Evolutionary conservation across 1,139 yeast genomes (phyloP), one percentile per base, ranked within the genome.

Genomic region (Wickerhamiella pararugosa): DNA sequence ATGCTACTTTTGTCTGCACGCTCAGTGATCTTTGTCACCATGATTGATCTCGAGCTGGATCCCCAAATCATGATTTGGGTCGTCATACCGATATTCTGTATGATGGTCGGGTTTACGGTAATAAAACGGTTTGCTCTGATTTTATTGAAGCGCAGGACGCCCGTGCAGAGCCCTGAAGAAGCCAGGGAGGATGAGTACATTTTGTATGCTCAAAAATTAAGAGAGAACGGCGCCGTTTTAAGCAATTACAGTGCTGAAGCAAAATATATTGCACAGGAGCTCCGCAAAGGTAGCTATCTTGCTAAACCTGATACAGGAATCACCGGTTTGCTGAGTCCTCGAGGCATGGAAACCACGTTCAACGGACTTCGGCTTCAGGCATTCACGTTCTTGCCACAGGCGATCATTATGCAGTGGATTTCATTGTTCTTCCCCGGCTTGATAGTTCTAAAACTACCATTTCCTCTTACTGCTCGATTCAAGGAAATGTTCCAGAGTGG

Each of bases 401-500:
- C 40, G 7, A 15, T 41, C 5, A 36, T 41, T n/a, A 34, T 41
- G 37, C 29, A 29, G 15, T 41, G 43, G 43, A 29, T 37, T 9
- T 25, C 36, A 2, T 25, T 33, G 25, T 41, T 25, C 15, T 41
- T 41, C 27, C 86, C 92, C 6, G 97, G 96, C 1, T 84, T 86
- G 54, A 80, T 90, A 21, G 73, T 87, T 40, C 82, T 79, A 79
- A 73, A 75, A 54, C 60, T 79, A 42, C 90, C 90, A 21, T 79
- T 79, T 60, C 94, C 95, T 1, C 64, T 90, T 43, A 90, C 98
- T 0, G 71, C 79, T 36, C 77, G 92, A 47, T 90, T 90, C 66
- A 90, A 90, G 60, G 73, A 79, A 45, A 87, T 90, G 94, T 64
- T 92, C 36, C 98, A 90, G 59, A 75, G 75, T 29, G 95, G 97